These are phyloP conservation scores for Phytophthora agathidicida DNA, from an alignment of 352 stramenopile genomes.

Conservation along the genomic window DNA sequence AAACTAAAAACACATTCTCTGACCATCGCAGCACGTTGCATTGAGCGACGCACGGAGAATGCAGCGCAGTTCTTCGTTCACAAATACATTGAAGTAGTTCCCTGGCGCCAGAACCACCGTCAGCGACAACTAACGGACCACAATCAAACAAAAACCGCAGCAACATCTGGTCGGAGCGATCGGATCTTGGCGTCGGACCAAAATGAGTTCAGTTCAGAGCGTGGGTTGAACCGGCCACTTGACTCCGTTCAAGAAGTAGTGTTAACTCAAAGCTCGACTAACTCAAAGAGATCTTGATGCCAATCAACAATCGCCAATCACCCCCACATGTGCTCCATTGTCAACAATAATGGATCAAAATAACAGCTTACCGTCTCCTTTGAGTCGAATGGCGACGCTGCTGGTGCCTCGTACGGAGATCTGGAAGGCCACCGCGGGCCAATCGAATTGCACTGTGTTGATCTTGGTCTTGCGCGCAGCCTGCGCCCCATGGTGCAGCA, in stretches of 20 bases:
- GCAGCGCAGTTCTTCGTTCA: slow-evolving; percentile 72
- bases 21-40: slow-evolving; percentile 83
- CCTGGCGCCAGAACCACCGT: slow-evolving; percentile 41
- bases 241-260: too few species aligned
- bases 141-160: slow-evolving; percentile 17
- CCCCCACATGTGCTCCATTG: too few species aligned
- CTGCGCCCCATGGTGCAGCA: slow-evolving; percentile 74
- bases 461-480: slow-evolving; percentile 77
- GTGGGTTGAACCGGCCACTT: slow-evolving; percentile 35
- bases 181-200: slow-evolving; percentile 26
- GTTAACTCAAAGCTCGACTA: slow-evolving; percentile 6
- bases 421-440: slow-evolving; percentile 70
- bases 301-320: too few species aligned
- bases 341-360: slow-evolving; percentile 3
- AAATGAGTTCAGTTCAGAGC: slow-evolving; percentile 57
- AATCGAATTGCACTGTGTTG: slow-evolving; percentile 90
- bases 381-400: slow-evolving; percentile 79
- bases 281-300: slow-evolving; percentile 12
- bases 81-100: slow-evolving; percentile 91
- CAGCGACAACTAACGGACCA: too few species aligned
- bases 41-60: slow-evolving; percentile 81
- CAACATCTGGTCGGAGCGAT: slow-evolving; percentile 12
- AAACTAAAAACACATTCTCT: not conserved
- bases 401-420: slow-evolving; percentile 62
- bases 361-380: slow-evolving; percentile 71